A percentile compares a stretch with the other conserved stretches of the same genome.
phyloP scores from a whole-genome alignment of 192 early-diverging fungal species.

The Mortierella alpina region DNA sequence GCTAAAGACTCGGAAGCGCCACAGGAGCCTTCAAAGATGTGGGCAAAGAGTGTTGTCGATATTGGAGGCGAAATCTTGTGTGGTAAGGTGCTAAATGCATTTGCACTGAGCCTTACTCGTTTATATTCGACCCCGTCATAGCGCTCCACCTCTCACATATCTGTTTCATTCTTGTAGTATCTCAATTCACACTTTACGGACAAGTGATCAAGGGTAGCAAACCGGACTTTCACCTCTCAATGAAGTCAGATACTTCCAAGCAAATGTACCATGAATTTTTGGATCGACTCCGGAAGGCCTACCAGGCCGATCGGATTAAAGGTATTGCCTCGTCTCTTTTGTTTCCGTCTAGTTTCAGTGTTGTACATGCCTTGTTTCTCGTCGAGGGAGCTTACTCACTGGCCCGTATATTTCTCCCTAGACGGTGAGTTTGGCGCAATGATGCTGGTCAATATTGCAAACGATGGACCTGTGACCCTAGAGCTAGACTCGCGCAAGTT shows the following conservation, averaged over 20 bases:
- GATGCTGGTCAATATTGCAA: constrained; percentile 92
- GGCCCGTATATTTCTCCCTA: constrained; percentile 15
- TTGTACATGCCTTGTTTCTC: neutral
- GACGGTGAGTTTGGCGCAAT: constrained; percentile 95
- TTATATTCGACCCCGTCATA: neutral
- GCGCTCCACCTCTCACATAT: neutral
- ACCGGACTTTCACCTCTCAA: constrained; percentile 93
- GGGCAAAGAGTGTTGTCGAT: constrained; percentile 85
- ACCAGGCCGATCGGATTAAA: constrained; percentile 76
- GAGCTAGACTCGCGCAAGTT: constrained; percentile 70
- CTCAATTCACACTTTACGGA: constrained; percentile 95
- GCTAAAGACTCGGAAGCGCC: constrained; percentile 39
- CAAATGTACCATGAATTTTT: constrained; percentile 85
- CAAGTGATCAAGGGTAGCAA: constrained; percentile 85
- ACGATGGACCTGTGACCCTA: constrained; percentile 77
- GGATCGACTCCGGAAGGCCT: constrained; percentile 68
- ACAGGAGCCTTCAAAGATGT: constrained; percentile 66
- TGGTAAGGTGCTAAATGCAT: constrained; percentile 56
- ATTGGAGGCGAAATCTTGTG: constrained; percentile 80
- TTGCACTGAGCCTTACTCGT: neutral
- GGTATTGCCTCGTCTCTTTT: constrained; percentile 57
- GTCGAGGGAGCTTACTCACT: too few species aligned
- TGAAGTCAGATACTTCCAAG: constrained; percentile 75
- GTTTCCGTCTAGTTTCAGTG: too few species aligned
- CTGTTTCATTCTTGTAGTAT: constrained; percentile 62